phyloP scores from a whole-genome alignment of 129 eudicot species.

The Logfia minima region DNA sequence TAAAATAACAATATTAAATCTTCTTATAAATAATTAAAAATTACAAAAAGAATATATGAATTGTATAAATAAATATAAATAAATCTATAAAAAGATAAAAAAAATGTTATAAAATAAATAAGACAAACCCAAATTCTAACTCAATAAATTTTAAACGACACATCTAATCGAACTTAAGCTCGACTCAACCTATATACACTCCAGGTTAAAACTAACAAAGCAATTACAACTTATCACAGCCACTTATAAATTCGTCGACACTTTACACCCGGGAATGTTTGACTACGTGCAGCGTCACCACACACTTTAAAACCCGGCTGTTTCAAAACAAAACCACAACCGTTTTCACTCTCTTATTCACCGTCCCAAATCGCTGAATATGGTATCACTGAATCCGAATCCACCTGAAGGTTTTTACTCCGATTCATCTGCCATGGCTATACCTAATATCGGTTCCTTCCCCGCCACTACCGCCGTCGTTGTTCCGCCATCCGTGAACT shows the following conservation, averaged over 20 bases:
- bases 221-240: neutral
- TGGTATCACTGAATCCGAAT: constrained; percentile 30
- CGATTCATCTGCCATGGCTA: constrained; percentile 61
- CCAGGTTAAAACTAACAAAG: too few relatives aligned
- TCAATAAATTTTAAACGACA: too few relatives aligned
- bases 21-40: too few relatives aligned
- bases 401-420: constrained; percentile 39
- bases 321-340: neutral
- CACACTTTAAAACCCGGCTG: neutral
- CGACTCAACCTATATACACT: too few relatives aligned
- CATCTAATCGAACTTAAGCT: too few relatives aligned
- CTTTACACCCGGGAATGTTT: neutral
- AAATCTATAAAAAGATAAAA: too few relatives aligned
- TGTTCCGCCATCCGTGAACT: constrained; percentile 30
- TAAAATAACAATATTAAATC: too few relatives aligned
- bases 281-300: neutral
- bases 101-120: too few relatives aligned
- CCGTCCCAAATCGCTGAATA: neutral
- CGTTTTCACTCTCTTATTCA: neutral
- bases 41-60: too few relatives aligned
- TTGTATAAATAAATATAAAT: too few relatives aligned
- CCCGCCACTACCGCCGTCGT: constrained; percentile 45
- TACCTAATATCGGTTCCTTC: constrained; percentile 57
- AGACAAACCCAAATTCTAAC: too few relatives aligned
- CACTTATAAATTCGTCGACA: neutral